Evolutionary conservation across 176 grass and related monocot species (phyloP), one percentile per base, ranked within the genome.

Genomic region (Alopecurus myosuroides): DNA sequence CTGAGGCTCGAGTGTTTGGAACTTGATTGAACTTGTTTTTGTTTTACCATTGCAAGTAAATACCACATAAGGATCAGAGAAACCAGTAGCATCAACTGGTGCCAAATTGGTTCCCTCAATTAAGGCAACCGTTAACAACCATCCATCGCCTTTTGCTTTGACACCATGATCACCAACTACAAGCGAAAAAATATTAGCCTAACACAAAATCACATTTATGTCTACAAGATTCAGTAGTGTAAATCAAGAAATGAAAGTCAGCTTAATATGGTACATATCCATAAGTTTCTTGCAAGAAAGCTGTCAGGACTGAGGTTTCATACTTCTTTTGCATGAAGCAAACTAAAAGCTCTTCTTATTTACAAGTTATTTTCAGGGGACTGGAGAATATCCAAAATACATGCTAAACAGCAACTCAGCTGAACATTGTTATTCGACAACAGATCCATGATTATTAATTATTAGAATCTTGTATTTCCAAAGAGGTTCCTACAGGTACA

Each of bases 21-120:
- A 98, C 86, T 94, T 98, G 44, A 98, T 95, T 68, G 96, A 95
- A 72, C 96, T 98, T 60, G 93, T 94, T 88, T 92, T 98, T 82
- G 82, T 91, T 90, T 92, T 94, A 60, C 96, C 93, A 79, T 98
- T 95, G 91, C 96, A 98, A 53, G 87, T 94, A 77, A 98, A 95
- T 49, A 95, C 91, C 67, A 95, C 96, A 62, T 95, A 98, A 49
- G 96, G 93, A 89, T 98, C 93, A 90, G 96, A 94, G 25, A 86
- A 90, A 34, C 93, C 91, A 40, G 88, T 89, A 58, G 91, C 94
- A 87, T 98, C 87, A 1, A 94, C 91, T 39, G 91, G 83, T 75
- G 93, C 91, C 37, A 98, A 82, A 36, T 92, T 95, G 53, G 69
- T 81, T 89, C 93, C 96, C 81, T 98, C 93, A 49, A 95, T 93